Base-by-base conservation (phyloP, 164 flowering plant species). In the Kalanchoe fedtschenkoi region DNA sequence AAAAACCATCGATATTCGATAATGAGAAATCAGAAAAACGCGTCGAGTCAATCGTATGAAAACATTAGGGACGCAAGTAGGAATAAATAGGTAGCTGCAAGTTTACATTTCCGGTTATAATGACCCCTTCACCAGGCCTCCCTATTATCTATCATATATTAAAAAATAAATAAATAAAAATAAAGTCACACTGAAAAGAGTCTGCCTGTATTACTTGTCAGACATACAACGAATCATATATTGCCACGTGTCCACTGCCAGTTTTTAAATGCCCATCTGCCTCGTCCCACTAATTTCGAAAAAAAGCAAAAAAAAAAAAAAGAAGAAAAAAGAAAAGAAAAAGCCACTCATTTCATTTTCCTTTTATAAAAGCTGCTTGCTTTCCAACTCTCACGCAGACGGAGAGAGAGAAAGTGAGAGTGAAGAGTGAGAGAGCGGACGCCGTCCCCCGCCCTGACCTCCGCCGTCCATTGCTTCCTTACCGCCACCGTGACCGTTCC, bases 291-390 rank as follows among this genome's bases (percentile, higher is more conserved):
- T 5, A 19, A 5, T 46, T 8, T 37, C 13, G 5, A 4, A 37
- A 37, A n/a, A n/a, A n/a, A n/a, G n/a, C n/a, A 37, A 37, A 8
- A 37, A 37, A 37, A 37, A 37, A 37, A 15, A 2, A 37, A 21
- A 46, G 21, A 46, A 37, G 13, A 15, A 2, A 37, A 21, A 46
- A 11, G 21, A 42, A 46, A 46, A 46, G 26, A 46, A 46, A 21
- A 21, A 19, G 21, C 2, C 7, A 17, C 24, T 46, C 21, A 11
- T 21, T 19, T 46, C 21, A 28, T 3, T 46, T 46, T 46, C 11
- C 53, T 46, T 46, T 46, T 19, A 46, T 46, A 19, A 46, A 46
- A 46, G 53, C 53, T 46, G 26, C 21, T 46, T 11, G 53, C 53
- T 46, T 21, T 46, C 26, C 53, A 21, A 46, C 53, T 19, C 6